Evolutionary conservation across 495 filamentous ascomycete species (phyloP).

Genomic region (Lasiosphaeria ovina): DNA sequence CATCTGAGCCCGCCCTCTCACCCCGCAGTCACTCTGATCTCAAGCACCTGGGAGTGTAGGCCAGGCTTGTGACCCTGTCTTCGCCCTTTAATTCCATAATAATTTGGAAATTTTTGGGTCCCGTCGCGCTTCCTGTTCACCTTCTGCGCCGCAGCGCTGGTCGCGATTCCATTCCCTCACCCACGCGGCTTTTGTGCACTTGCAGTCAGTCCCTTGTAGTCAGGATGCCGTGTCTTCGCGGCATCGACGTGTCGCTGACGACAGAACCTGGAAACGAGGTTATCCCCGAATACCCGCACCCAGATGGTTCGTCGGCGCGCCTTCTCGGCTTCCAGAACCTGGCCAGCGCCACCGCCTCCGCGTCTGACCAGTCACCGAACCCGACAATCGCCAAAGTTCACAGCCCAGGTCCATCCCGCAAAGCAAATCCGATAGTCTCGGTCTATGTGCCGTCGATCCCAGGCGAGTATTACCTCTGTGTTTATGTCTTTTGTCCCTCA

Average conservation of each 20-base stretch:
- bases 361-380: neutral
- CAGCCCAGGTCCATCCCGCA: constrained; percentile 26
- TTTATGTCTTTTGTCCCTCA: neutral
- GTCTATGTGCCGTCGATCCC: constrained; percentile 51
- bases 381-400: neutral
- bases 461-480: constrained; percentile 28
- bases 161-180: neutral
- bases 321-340: constrained; percentile 22
- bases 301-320: constrained; percentile 44
- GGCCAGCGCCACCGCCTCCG: constrained; percentile 2
- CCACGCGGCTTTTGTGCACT: neutral
- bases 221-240: constrained; percentile 49
- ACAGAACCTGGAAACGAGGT: constrained; percentile 28
- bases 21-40: too few species aligned
- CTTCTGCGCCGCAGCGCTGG: neutral
- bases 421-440: constrained; percentile 39
- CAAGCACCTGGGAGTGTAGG: too few species aligned
- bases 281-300: constrained; percentile 51
- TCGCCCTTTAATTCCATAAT: too few species aligned
- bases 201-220: neutral
- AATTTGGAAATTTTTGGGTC: too few species aligned
- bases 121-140: too few species aligned
- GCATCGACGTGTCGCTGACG: constrained; percentile 43
- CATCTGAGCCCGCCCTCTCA: too few species aligned
- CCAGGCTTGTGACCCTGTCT: too few species aligned